A percentile compares a stretch with the other conserved stretches of the same genome.
Conservation (phyloP, 2,329 filamentous ascomycete species). For the Aspergillus sp. region DNA sequence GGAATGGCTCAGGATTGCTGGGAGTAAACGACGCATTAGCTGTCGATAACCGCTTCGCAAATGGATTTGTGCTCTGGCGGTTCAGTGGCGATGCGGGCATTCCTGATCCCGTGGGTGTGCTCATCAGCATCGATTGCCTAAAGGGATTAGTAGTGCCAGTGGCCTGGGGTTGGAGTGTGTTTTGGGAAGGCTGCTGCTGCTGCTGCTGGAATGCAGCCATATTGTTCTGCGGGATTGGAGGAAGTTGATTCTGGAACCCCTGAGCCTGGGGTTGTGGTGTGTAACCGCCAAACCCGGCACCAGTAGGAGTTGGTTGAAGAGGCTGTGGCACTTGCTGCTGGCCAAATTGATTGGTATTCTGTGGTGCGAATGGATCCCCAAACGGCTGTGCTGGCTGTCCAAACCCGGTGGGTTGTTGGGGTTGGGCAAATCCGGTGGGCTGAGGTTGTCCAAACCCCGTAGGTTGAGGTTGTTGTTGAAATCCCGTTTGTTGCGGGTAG, state of each 20-base stretch:
- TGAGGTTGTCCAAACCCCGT: conserved; percentile 26
- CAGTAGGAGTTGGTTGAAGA: conserved; percentile 64
- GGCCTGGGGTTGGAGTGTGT: conserved; percentile 47
- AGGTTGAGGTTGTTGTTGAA: conserved; percentile 39
- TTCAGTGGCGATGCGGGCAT: conserved; percentile 48
- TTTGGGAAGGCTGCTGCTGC: conserved; percentile 36
- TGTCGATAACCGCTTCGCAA: conserved; percentile 63
- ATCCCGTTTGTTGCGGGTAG: conserved; percentile 32
- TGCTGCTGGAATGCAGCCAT: conserved; percentile 48
- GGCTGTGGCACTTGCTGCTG: conserved; percentile 43
- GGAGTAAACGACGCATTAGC: conserved; percentile 31
- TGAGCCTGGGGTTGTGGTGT: conserved; percentile 66
- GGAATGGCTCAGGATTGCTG: conserved; percentile 20
- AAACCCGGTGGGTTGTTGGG: conserved; percentile 38
- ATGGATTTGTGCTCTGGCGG: conserved; percentile 80
- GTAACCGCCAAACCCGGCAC: conserved; percentile 82
- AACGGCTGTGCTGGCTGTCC: conserved; percentile 22
- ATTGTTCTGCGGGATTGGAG: conserved; percentile 52
- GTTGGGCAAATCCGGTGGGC: conserved; percentile 16
- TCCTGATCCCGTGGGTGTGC: conserved; percentile 51
- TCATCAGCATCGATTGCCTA: conserved; percentile 77
- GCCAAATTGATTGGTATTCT: conserved; percentile 38
- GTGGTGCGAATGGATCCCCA: conserved; percentile 25
- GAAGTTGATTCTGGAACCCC: conserved; percentile 42
- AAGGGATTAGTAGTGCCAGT: conserved; percentile 96